Conservation (phyloP, 352 stramenopile species). For the Pelagophyceae sp. region DNA sequence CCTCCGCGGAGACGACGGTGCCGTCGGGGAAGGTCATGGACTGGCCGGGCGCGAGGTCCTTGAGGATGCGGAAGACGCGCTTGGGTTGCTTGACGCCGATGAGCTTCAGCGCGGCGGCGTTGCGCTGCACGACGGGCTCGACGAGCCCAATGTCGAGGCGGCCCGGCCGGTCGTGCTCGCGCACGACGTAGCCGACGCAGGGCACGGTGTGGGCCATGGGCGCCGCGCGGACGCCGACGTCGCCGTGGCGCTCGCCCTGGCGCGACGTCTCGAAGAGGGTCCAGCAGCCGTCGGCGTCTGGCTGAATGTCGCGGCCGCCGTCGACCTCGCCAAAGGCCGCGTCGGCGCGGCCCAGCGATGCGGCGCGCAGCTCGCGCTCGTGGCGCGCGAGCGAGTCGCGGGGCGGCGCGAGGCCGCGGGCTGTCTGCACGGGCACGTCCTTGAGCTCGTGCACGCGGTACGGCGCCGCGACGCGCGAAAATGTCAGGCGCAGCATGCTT, state of each 20-base stretch:
- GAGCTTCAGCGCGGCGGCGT: constrained; percentile 44
- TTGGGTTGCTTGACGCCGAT: constrained; percentile 49
- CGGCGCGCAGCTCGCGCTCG: neutral
- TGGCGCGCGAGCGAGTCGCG: neutral
- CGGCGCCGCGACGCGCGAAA: constrained; percentile 49
- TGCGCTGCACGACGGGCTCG: constrained; percentile 48
- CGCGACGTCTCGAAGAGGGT: neutral
- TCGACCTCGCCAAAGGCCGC: constrained; percentile 33
- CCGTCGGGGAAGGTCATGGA: constrained; percentile 61
- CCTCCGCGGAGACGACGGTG: constrained; percentile 49
- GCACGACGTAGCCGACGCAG: constrained; percentile 67
- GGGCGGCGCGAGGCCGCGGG: neutral
- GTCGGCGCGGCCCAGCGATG: neutral
- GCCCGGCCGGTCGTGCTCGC: constrained; percentile 52
- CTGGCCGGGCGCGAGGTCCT: constrained; percentile 47
- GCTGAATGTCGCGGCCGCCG: constrained; percentile 37
- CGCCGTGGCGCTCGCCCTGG: constrained; percentile 3
- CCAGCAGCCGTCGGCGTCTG: constrained; percentile 26
- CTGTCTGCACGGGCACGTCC: constrained; percentile 44
- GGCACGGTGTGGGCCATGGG: constrained; percentile 66
- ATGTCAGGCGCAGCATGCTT: constrained; percentile 53
- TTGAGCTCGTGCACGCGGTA: constrained; percentile 66
- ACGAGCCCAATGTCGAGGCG: constrained; percentile 51
- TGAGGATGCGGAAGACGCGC: constrained; percentile 60
- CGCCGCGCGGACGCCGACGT: constrained; percentile 53